Evolutionary conservation across 768 basidiomycete species (phyloP).

Genomic region (Dentipellis sp.): DNA sequence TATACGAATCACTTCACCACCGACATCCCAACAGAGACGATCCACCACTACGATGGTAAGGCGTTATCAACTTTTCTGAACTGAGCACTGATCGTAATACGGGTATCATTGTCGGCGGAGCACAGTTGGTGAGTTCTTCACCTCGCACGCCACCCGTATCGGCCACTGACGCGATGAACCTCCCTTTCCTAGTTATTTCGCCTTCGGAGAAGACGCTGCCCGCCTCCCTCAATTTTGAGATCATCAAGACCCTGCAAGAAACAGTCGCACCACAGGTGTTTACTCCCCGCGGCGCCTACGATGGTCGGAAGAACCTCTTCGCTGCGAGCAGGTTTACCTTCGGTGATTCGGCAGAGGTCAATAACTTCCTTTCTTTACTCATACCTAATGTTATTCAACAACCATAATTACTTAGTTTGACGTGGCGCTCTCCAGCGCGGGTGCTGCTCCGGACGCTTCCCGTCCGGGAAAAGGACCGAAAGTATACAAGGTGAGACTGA

Average conservation of each 20-base stretch:
- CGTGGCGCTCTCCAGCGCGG: constrained; percentile 35
- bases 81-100: not conserved
- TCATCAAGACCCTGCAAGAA: constrained; percentile 56
- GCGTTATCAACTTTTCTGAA: constrained; percentile 1
- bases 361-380: constrained; percentile 5
- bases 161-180: not conserved
- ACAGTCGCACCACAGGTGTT: constrained; percentile 54
- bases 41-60: constrained; percentile 77
- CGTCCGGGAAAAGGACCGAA: constrained; percentile 36
- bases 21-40: constrained; percentile 49
- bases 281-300: constrained; percentile 66
- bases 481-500: constrained; percentile 56
- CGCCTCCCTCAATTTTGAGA: constrained; percentile 56
- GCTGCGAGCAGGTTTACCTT: constrained; percentile 53
- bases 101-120: not conserved
- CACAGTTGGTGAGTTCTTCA: constrained; percentile 33
- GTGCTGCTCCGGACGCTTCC: not conserved
- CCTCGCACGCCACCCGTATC: no score
- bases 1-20: constrained; percentile 57
- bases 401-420: constrained; percentile 16
- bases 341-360: constrained; percentile 41
- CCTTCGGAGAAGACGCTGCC: constrained; percentile 66
- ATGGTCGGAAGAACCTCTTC: constrained; percentile 74
- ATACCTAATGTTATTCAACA: not conserved
- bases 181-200: constrained; percentile 37